These are phyloP conservation scores for Gonapodya sp. DNA, from an alignment of 192 early-diverging fungal genomes.

Conservation along the genomic window DNA sequence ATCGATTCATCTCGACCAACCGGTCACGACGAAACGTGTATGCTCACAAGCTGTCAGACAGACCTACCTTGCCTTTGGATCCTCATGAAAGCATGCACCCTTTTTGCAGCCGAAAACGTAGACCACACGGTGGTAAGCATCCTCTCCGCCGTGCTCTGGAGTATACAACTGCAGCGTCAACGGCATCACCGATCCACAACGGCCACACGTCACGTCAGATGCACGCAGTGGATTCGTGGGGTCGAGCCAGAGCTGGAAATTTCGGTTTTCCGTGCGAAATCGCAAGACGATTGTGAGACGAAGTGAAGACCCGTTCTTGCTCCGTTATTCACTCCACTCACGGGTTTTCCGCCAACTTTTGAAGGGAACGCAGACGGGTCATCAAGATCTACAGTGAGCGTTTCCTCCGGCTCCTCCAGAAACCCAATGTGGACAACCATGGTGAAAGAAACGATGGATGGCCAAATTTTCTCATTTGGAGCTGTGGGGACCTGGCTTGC, in stretches of 20 bases:
- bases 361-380: slow-evolving; percentile 52
- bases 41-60: neutral
- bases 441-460: no score
- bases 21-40: neutral
- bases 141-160: slow-evolving; percentile 74
- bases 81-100: slow-evolving; percentile 63
- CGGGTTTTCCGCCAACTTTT: slow-evolving; percentile 80
- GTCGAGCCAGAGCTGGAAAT: slow-evolving; percentile 66
- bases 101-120: slow-evolving; percentile 91
- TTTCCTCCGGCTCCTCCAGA: neutral
- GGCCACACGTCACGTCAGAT: neutral
- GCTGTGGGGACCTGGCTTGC: neutral
- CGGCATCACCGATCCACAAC: neutral
- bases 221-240: slow-evolving; percentile 59
- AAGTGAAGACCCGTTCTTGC: slow-evolving; percentile 12
- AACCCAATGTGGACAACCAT: neutral
- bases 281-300: neutral
- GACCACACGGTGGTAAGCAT: slow-evolving; percentile 83
- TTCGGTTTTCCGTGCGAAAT: neutral
- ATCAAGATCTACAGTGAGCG: neutral
- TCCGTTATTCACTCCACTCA: no score
- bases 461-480: neutral
- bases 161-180: slow-evolving; percentile 63
- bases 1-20: no score
- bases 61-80: slow-evolving; percentile 39